Percentiles rank a stretch among this genome's conserved stretches.
Evolutionary conservation across 192 early-diverging fungal species (phyloP).

Genomic region (Pilobolus umbonatus): DNA sequence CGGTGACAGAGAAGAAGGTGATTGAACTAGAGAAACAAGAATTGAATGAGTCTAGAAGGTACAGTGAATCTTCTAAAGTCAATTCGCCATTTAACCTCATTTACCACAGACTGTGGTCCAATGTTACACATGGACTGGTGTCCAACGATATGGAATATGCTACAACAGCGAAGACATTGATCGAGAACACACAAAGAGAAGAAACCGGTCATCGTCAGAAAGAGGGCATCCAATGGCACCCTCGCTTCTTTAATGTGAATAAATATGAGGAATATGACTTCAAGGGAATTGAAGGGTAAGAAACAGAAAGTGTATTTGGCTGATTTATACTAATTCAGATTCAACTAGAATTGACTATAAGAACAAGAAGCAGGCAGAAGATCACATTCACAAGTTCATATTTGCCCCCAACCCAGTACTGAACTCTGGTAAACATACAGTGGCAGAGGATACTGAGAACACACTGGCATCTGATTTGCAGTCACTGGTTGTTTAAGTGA

Average conservation of each 20-base stretch:
- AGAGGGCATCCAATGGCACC: constrained; percentile 46
- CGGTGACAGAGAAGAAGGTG: neutral
- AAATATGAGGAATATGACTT: constrained; percentile 35
- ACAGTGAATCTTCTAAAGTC: neutral
- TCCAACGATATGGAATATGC: constrained; percentile 64
- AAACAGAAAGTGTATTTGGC: neutral
- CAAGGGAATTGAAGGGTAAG: constrained; percentile 29
- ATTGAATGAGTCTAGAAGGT: constrained; percentile 13
- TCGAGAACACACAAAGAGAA: constrained; percentile 72
- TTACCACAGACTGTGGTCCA: constrained; percentile 57
- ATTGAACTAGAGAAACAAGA: constrained; percentile 10
- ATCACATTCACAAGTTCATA: too few relatives aligned
- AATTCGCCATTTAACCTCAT: neutral
- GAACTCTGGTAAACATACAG: too few relatives aligned
- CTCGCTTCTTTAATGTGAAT: constrained; percentile 57
- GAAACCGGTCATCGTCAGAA: constrained; percentile 50
- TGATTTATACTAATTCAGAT: too few relatives aligned
- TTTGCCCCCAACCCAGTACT: too few relatives aligned
- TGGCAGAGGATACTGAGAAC: too few relatives aligned
- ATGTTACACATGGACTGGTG: constrained; percentile 66
- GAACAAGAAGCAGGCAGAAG: too few relatives aligned
- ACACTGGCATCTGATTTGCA: too few relatives aligned
- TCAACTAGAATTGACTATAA: constrained; percentile 11
- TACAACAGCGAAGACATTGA: constrained; percentile 59
- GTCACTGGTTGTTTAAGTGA: too few relatives aligned